A percentile compares a stretch with the other conserved stretches of the same genome.
Evolutionary conservation across 805 yeast species (phyloP).

Genomic region (Schizosaccharomyces japonicus): DNA sequence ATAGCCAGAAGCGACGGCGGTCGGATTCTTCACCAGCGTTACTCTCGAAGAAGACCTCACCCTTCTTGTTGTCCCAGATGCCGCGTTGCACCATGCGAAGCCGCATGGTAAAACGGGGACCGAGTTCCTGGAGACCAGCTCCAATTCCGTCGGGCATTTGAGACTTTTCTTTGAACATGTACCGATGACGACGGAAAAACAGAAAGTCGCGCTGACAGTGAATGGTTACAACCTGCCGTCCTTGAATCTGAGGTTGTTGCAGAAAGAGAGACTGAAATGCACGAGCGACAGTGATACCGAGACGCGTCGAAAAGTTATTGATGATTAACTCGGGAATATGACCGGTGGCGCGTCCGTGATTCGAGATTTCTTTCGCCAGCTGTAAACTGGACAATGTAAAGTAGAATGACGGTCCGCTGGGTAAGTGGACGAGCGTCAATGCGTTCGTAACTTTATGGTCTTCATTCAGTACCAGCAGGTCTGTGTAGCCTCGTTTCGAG

Average conservation of each 20-base stretch:
- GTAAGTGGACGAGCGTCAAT: constrained; percentile 74
- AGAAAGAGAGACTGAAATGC: constrained; percentile 84
- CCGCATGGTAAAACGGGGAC: constrained; percentile 85
- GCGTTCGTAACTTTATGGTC: constrained; percentile 85
- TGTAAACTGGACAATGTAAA: constrained; percentile 59
- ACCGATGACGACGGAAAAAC: constrained; percentile 86
- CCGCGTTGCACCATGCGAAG: constrained; percentile 80
- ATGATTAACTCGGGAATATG: constrained; percentile 81
- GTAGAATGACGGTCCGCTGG: constrained; percentile 86
- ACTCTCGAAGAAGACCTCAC: constrained; percentile 1
- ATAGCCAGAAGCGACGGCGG: constrained; percentile 1
- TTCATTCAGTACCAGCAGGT: constrained; percentile 71
- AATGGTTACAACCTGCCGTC: constrained; percentile 83
- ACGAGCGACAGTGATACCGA: constrained; percentile 83
- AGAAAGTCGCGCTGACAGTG: constrained; percentile 92
- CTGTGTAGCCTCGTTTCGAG: constrained; percentile 63
- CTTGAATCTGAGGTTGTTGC: constrained; percentile 75
- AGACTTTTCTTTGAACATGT: constrained; percentile 69
- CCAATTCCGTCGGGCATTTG: constrained; percentile 35
- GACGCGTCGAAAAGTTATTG: constrained; percentile 75
- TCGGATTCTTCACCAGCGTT: constrained; percentile 4
- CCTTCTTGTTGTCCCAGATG: constrained; percentile 29
- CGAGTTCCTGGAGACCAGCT: constrained; percentile 55
- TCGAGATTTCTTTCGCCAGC: constrained; percentile 50
- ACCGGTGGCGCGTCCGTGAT: constrained; percentile 76